These are phyloP conservation scores for Ramularia endophylla DNA, from an alignment of 2,329 filamentous ascomycete genomes.

Conservation along the genomic window DNA sequence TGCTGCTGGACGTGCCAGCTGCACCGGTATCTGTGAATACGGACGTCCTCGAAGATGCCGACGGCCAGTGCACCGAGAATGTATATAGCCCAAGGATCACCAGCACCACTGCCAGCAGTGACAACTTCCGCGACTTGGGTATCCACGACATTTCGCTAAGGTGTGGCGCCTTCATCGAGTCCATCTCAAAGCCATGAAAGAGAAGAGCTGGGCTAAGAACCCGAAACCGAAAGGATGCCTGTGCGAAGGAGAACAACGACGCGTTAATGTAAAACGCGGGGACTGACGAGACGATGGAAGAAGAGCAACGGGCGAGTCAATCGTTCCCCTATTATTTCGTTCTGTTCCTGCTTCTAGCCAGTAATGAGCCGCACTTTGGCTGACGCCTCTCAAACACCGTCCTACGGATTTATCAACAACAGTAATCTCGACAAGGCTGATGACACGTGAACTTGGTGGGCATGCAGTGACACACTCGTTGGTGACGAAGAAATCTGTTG, in stretches of 20 bases:
- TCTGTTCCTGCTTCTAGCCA: too few species aligned
- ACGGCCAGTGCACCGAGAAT: conserved; percentile 3
- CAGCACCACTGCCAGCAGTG: conserved; percentile 8
- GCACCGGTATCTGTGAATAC: not conserved
- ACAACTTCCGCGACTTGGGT: conserved; percentile 9
- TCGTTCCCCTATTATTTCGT: too few species aligned
- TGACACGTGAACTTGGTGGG: too few species aligned
- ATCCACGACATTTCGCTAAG: conserved; percentile 13
- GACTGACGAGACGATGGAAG: too few species aligned
- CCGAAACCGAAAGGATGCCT: too few species aligned
- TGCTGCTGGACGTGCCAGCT: not conserved
- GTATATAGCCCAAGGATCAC: conserved; percentile 6
- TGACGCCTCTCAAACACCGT: too few species aligned
- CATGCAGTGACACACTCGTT: too few species aligned
- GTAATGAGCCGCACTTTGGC: too few species aligned
- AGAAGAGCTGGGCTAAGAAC: not conserved
- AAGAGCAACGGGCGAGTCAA: too few species aligned
- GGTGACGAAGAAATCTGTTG: too few species aligned
- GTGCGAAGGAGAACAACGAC: not conserved
- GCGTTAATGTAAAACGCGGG: not conserved
- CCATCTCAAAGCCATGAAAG: conserved; percentile 8
- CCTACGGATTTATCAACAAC: too few species aligned
- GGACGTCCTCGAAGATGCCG: not conserved
- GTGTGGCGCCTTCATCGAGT: conserved; percentile 6
- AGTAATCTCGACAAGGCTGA: not conserved